These are phyloP conservation scores for Xylariomycetidae sp. DNA, from an alignment of 2,329 filamentous ascomycete species.

Conservation along the genomic window DNA sequence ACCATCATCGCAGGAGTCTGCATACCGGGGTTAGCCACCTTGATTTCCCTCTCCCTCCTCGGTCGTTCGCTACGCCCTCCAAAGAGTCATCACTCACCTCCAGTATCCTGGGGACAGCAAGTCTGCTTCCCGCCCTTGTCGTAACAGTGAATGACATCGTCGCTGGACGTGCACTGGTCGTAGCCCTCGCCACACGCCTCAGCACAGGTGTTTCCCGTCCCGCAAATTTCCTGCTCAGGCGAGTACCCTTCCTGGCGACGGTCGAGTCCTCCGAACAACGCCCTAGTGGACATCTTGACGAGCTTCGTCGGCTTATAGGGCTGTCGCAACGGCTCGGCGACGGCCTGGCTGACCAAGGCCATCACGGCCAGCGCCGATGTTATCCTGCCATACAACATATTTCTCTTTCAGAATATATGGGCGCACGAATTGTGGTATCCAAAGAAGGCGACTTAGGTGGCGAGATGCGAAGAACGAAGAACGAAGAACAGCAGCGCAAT, in stretches of 20 bases:
- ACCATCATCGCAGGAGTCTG: constrained; percentile 56
- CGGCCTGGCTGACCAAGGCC: constrained; percentile 19
- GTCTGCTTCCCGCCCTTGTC: constrained; percentile 45
- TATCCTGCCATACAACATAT: constrained; percentile 19
- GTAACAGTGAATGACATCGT: constrained; percentile 53
- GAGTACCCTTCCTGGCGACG: constrained; percentile 22
- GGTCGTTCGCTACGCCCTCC: no score
- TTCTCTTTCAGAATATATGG: no score
- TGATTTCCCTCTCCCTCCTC: no score
- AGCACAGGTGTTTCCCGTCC: constrained; percentile 23
- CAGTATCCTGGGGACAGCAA: constrained; percentile 53
- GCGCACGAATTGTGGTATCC: no score
- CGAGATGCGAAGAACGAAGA: no score
- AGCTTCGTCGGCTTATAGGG: constrained; percentile 19
- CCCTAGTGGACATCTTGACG: constrained; percentile 21
- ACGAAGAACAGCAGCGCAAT: no score
- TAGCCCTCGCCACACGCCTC: constrained; percentile 31
- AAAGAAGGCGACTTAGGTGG: no score
- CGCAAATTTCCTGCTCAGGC: constrained; percentile 24
- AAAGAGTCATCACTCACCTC: constrained; percentile 44
- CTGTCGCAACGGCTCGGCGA: constrained; percentile 19
- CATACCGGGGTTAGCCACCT: constrained; percentile 5
- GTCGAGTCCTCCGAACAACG: constrained; percentile 20
- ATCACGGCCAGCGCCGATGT: constrained; percentile 16
- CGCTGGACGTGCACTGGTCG: constrained; percentile 28